Percentiles rank a stretch among this genome's conserved stretches.
Conservation (phyloP, 768 basidiomycete species). For the Pleurotus platypus region DNA sequence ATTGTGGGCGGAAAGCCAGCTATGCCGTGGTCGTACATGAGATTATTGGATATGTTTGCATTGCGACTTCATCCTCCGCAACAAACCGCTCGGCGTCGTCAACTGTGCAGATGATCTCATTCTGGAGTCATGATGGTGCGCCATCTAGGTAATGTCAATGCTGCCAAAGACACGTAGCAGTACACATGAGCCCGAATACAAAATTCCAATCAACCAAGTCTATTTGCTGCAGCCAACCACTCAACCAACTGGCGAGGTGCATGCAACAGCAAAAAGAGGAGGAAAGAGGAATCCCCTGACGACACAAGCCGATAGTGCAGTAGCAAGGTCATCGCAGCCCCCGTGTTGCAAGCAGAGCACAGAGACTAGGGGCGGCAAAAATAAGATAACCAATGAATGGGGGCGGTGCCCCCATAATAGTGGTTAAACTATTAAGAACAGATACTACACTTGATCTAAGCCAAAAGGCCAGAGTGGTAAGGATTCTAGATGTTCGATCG, state of each 20-base stretch:
- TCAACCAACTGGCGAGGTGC: background rate
- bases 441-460: constrained; percentile 98
- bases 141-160: too few species aligned
- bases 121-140: too few species aligned
- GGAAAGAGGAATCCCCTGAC: constrained; percentile 32
- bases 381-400: constrained; percentile 54
- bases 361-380: constrained; percentile 39
- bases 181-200: too few species aligned
- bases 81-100: too few species aligned
- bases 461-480: constrained; percentile 93
- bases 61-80: too few species aligned
- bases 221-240: background rate
- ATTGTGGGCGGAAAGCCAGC: too few species aligned
- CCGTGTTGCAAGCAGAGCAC: constrained; percentile 43
- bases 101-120: too few species aligned
- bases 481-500: constrained; percentile 17
- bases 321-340: constrained; percentile 34
- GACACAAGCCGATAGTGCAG: constrained; percentile 33
- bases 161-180: too few species aligned
- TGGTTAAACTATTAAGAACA: constrained; percentile 75
- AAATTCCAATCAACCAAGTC: background rate
- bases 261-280: constrained; percentile 1
- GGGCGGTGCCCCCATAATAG: constrained; percentile 56
- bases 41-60: too few species aligned
- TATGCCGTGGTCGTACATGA: too few species aligned